phyloP scores from a whole-genome alignment of 2,329 filamentous ascomycete species.

The Dactylella cylindrospora region DNA sequence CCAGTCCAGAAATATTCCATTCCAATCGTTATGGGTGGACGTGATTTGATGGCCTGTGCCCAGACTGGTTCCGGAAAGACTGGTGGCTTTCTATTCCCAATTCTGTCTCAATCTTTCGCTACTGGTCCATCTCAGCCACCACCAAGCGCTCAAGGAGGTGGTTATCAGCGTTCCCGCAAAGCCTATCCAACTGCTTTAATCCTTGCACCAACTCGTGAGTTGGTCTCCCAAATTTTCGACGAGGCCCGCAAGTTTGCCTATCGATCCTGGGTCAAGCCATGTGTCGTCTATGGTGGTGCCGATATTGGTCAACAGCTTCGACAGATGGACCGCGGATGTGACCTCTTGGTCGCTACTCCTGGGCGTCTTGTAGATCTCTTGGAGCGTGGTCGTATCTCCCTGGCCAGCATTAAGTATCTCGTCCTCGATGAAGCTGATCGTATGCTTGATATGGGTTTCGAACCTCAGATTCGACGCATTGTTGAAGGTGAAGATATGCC shows the following conservation, averaged over 20 bases:
- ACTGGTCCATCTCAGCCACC: constrained; percentile 75
- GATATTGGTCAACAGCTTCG: constrained; percentile 98
- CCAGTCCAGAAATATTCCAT: constrained; percentile 99
- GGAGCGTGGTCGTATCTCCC: constrained; percentile 95
- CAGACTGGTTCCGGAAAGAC: constrained; percentile 99
- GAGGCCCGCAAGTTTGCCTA: constrained; percentile 98
- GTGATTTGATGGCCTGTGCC: constrained; percentile 98
- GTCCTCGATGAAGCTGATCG: constrained; percentile 98
- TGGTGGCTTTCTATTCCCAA: constrained; percentile 98
- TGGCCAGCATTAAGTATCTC: constrained; percentile 98
- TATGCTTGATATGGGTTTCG: constrained; percentile 99
- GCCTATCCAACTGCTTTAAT: constrained; percentile 96
- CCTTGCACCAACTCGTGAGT: constrained; percentile 92
- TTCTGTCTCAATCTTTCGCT: constrained; percentile 94
- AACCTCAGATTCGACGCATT: constrained; percentile 97
- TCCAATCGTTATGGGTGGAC: constrained; percentile 95
- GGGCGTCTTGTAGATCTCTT: constrained; percentile 97
- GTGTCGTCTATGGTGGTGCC: constrained; percentile 97
- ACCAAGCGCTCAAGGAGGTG: constrained; percentile 58
- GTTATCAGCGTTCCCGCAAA: constrained; percentile 92
- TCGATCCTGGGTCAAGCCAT: constrained; percentile 97
- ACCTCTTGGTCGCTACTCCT: constrained; percentile 93
- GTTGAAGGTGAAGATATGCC: constrained; percentile 99
- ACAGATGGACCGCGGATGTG: constrained; percentile 95
- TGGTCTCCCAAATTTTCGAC: constrained; percentile 98